These are phyloP conservation scores for Malus asiatica DNA, from an alignment of 306 rosid species.

Conservation along the genomic window DNA sequence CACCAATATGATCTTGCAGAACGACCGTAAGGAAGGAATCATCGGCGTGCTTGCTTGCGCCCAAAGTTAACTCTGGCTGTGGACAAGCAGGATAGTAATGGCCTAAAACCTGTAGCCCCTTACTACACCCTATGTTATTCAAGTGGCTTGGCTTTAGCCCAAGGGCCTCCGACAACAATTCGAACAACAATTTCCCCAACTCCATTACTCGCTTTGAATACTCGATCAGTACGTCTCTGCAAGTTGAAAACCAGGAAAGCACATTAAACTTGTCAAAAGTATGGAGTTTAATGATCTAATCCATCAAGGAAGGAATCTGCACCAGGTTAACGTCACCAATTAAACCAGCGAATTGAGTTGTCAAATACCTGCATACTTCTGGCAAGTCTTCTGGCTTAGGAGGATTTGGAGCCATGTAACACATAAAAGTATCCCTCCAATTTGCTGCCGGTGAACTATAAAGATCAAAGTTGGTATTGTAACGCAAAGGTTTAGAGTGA, in stretches of 20 bases:
- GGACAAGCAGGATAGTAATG: conserved; percentile 25
- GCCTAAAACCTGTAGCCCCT: conserved; percentile 5
- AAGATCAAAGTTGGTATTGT: conserved; percentile 28
- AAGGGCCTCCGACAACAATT: conserved; percentile 11
- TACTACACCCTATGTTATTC: conserved; percentile 1
- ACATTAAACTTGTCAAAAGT: neutral
- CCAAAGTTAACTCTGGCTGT: conserved; percentile 19
- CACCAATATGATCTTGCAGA: conserved; percentile 48
- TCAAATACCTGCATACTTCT: neutral
- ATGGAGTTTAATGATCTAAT: too few relatives aligned
- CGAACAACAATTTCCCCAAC: conserved; percentile 22
- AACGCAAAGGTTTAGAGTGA: neutral
- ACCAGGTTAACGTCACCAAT: too few relatives aligned
- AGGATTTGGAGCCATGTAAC: neutral
- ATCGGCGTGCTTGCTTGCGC: conserved; percentile 23
- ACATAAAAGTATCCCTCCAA: conserved; percentile 19
- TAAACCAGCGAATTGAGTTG: neutral
- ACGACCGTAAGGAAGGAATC: conserved; percentile 35
- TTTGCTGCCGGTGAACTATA: neutral
- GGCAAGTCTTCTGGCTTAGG: conserved; percentile 7
- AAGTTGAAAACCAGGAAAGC: neutral
- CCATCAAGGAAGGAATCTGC: too few relatives aligned
- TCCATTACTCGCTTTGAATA: conserved; percentile 12
- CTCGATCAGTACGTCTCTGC: neutral
- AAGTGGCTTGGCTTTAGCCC: conserved; percentile 4